A percentile compares a stretch with the other conserved stretches of the same genome.
Evolutionary conservation across 1,284 basidiomycete species (phyloP).

Genomic region (Cryptococcus sp.): DNA sequence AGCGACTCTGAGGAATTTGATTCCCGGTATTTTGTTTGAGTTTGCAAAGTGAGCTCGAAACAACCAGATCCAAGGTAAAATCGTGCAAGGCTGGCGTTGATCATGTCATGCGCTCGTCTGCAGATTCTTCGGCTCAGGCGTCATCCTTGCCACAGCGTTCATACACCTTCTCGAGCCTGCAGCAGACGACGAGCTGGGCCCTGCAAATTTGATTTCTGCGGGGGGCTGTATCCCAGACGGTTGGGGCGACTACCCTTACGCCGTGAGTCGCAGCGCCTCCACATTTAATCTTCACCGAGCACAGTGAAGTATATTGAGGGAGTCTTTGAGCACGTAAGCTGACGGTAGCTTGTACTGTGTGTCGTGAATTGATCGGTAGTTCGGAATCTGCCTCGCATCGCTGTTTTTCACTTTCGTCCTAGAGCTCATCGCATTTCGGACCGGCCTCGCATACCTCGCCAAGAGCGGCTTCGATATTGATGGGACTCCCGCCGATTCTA

Average conservation of each 20-base stretch:
- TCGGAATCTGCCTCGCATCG: conserved; percentile 22
- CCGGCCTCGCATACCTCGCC: conserved; percentile 14
- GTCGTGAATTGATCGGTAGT: conserved; percentile 5
- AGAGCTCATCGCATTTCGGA: conserved; percentile 15
- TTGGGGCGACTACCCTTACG: no score
- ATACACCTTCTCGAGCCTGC: conserved; percentile 53
- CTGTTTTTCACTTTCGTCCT: conserved; percentile 29
- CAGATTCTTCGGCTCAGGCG: conserved; percentile 46
- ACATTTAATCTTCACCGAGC: no score
- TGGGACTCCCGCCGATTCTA: neutral
- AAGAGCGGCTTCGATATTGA: conserved; percentile 14
- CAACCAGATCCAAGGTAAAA: no score
- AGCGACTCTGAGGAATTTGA: conserved; percentile 23
- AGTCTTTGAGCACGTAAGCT: no score
- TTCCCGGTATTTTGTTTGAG: conserved; percentile 30
- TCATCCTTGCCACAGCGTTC: conserved; percentile 57
- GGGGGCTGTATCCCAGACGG: conserved; percentile 21
- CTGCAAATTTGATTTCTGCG: conserved; percentile 8
- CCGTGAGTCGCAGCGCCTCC: no score
- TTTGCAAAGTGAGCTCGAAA: no score
- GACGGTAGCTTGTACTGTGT: no score
- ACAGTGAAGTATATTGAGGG: no score
- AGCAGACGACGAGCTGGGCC: conserved; percentile 37
- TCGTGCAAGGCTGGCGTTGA: no score
- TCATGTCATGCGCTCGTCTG: conserved; percentile 29